phyloP scores from a whole-genome alignment of 306 rosid species.

The Castanea mollissima region DNA sequence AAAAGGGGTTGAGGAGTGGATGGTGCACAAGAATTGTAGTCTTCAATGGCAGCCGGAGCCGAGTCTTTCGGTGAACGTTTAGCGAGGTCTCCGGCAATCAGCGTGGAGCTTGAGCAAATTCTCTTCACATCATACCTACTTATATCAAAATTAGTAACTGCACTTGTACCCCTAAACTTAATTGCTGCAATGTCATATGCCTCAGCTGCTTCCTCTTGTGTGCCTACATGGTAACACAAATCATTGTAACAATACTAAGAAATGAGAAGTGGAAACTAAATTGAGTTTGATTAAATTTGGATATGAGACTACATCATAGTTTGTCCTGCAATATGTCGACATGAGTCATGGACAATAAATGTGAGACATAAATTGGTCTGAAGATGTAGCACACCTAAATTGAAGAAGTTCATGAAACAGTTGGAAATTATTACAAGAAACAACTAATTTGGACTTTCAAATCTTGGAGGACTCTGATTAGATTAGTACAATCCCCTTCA shows the following conservation, averaged over 20 bases:
- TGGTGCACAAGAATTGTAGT: slow-evolving; percentile 42
- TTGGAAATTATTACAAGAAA: neutral
- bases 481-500: neutral
- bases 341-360: neutral
- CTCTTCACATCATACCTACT: slow-evolving; percentile 95
- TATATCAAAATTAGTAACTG: slow-evolving; percentile 94
- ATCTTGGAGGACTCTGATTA: neutral
- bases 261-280: no score
- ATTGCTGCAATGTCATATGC: slow-evolving; percentile 99
- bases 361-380: neutral
- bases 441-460: neutral
- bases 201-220: slow-evolving; percentile 99
- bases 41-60: slow-evolving; percentile 8
- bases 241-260: no score
- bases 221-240: slow-evolving; percentile 40
- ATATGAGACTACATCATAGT: no score
- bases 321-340: no score
- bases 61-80: slow-evolving; percentile 63
- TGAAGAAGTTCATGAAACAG: neutral
- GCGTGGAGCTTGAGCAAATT: slow-evolving; percentile 94
- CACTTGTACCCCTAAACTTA: slow-evolving; percentile 93
- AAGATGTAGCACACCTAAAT: neutral
- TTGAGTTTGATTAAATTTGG: no score
- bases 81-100: slow-evolving; percentile 80
- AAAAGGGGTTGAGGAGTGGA: slow-evolving; percentile 48